Conservation (phyloP, 2,329 filamentous ascomycete genomes). For the Pseudocercospora pini-densiflorae region DNA sequence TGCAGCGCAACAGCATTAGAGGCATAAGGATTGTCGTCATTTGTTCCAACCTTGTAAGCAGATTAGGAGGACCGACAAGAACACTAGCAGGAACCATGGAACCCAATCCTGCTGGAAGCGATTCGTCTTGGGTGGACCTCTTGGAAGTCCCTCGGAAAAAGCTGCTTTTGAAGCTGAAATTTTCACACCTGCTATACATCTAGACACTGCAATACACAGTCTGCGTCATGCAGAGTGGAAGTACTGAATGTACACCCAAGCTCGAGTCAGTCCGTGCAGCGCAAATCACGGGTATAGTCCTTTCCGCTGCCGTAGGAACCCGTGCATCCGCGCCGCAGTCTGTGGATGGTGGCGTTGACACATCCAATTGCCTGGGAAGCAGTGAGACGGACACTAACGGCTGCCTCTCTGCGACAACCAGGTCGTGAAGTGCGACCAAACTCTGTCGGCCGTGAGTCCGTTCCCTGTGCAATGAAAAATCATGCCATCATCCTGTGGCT, state of each 20-base stretch:
- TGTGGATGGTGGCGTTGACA: not conserved
- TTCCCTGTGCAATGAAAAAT: not conserved
- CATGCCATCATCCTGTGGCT: not conserved
- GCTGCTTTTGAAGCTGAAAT: not conserved
- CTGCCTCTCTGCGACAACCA: conserved; percentile 8
- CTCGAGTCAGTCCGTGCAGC: conserved; percentile 1
- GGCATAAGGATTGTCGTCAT: not conserved
- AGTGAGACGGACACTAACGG: conserved; percentile 9
- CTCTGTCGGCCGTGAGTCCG: conserved; percentile 3
- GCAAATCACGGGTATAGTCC: not conserved
- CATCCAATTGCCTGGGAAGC: not conserved
- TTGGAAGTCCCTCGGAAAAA: not conserved
- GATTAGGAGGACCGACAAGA: not conserved
- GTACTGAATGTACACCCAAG: not conserved
- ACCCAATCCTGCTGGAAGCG: not conserved
- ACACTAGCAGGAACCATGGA: not conserved
- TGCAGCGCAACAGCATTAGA: not conserved
- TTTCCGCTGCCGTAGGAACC: not conserved
- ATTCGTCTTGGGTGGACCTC: not conserved
- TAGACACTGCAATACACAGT: not conserved
- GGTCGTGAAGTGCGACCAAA: conserved; percentile 6
- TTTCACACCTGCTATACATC: not conserved
- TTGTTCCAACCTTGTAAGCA: not conserved
- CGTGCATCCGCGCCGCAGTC: not conserved
- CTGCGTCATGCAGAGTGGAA: not conserved